Conservation (phyloP, 371 early-diverging fungal species). For the Thermomucor indicae-seudaticae region DNA sequence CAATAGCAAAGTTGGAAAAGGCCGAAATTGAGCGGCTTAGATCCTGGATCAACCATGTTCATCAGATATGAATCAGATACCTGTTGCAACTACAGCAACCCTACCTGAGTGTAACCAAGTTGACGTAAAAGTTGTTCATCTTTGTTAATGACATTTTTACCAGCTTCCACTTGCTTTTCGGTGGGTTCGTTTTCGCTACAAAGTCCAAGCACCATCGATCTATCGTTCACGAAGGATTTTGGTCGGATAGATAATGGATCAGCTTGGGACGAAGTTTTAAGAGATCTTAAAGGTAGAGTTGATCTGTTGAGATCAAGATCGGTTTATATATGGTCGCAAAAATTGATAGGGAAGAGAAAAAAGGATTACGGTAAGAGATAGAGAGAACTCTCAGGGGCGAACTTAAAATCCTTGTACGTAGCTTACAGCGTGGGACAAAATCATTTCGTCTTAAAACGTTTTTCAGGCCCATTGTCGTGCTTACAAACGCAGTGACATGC, state of each 20-base stretch:
- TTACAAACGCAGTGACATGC: too few relatives aligned
- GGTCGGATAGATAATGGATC: not conserved
- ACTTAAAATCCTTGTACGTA: not conserved
- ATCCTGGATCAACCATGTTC: slow-evolving; percentile 32
- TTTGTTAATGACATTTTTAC: slow-evolving; percentile 5
- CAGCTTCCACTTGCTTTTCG: slow-evolving; percentile 13
- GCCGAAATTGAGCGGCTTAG: slow-evolving; percentile 61
- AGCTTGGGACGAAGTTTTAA: too few relatives aligned
- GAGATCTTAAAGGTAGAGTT: too few relatives aligned
- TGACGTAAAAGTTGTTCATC: slow-evolving; percentile 37
- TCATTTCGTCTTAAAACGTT: too few relatives aligned
- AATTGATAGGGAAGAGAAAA: not conserved
- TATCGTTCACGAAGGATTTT: not conserved
- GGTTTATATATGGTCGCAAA: not conserved
- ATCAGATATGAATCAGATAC: not conserved
- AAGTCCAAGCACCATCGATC: slow-evolving; percentile 6
- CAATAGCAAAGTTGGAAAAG: slow-evolving; percentile 61
- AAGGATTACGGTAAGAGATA: not conserved
- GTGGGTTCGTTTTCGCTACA: slow-evolving; percentile 1
- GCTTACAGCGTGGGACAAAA: too few relatives aligned
- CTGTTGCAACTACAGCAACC: not conserved
- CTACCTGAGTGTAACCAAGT: slow-evolving; percentile 49
- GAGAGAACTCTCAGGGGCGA: not conserved
- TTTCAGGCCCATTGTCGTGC: too few relatives aligned
- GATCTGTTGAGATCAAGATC: too few relatives aligned